These are phyloP conservation scores for Piloderma croceum DNA, from an alignment of 768 basidiomycete genomes.

Conservation along the genomic window DNA sequence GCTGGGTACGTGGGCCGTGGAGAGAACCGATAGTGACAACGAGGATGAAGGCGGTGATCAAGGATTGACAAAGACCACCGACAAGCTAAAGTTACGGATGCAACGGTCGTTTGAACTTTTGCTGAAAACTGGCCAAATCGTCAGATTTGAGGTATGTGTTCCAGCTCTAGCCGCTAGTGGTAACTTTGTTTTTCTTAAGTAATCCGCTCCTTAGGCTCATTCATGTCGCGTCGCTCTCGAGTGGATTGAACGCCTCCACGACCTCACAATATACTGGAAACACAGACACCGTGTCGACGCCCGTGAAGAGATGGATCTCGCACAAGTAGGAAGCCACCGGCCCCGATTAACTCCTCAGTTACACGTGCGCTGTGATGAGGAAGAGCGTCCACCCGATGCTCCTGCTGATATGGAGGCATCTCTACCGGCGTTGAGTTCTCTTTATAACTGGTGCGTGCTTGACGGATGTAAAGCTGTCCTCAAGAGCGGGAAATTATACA, in stretches of 20 bases:
- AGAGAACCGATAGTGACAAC: conserved; percentile 44
- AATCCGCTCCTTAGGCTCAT: conserved; percentile 43
- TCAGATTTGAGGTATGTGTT: conserved; percentile 71
- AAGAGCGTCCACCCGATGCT: conserved; percentile 43
- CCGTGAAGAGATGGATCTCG: conserved; percentile 73
- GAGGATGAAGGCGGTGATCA: conserved; percentile 65
- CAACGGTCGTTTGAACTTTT: conserved; percentile 75
- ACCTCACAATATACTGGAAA: conserved; percentile 75
- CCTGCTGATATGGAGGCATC: conserved; percentile 48
- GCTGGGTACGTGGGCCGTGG: conserved; percentile 31
- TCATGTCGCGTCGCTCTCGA: conserved; percentile 65
- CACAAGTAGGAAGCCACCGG: conserved; percentile 44
- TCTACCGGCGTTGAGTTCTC: conserved; percentile 49
- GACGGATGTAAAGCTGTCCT: conserved; percentile 73
- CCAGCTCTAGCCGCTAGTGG: neutral
- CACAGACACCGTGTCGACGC: conserved; percentile 71
- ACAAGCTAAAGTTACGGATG: conserved; percentile 46
- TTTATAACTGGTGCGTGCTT: conserved; percentile 88
- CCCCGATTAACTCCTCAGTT: conserved; percentile 56
- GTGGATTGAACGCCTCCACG: conserved; percentile 77
- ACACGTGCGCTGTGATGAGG: conserved; percentile 35
- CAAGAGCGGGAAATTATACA: conserved; percentile 68
- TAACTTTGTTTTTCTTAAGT: conserved; percentile 3
- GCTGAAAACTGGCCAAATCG: conserved; percentile 57
- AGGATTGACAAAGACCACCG: conserved; percentile 35